Evolutionary conservation across 805 yeast genomes (phyloP), one percentile per base, ranked within the genome.

Genomic region (Saccharomyces jurei): DNA sequence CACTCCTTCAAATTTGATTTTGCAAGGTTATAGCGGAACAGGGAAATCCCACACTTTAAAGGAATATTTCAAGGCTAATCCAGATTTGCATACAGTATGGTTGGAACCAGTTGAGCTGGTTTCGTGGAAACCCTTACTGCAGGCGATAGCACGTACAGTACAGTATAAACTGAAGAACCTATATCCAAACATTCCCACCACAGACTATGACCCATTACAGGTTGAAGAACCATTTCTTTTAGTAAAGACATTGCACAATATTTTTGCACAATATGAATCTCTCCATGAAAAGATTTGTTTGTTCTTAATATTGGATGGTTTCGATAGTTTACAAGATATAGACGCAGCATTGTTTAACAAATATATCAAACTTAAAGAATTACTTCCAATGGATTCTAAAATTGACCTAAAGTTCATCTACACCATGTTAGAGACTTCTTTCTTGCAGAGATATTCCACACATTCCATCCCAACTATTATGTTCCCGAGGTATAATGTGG

Each of bases 51-150:
- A 57, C 31, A 60, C 67, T 4, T 30, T 67, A 27, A 56, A 49
- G 17, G 54, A 59, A 21, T 59, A 58, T 28, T 63, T 67, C 14
- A 54, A 57, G 3, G 49, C 47, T 4, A 57, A 63, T 41, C 53
- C 57, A 5, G 55, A 55, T 1, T 29, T 65, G 4, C 50, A 59
- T 0, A 50, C 54, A 49, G 61, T 59, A 2, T 60, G 63, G 59
- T 49, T 69, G 8, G 59, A 60, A 46, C 66, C 69, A 1, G 61
- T 60, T n/a, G 71, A 67, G 50, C 52, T 65, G 29, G 70, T 69
- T 6, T 57, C 69, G 3, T 63, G 71, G 70, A 69, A 68, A 54
- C 66, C 70, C 3, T 55, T 68, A 10, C 52, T 68, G 52, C 70
- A 66, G 53, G 65, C 66, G 0, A 60, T 67, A 6, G 61, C 67